Base-by-base conservation (phyloP, 495 filamentous ascomycete genomes). In the Cryomyces antarcticus region DNA sequence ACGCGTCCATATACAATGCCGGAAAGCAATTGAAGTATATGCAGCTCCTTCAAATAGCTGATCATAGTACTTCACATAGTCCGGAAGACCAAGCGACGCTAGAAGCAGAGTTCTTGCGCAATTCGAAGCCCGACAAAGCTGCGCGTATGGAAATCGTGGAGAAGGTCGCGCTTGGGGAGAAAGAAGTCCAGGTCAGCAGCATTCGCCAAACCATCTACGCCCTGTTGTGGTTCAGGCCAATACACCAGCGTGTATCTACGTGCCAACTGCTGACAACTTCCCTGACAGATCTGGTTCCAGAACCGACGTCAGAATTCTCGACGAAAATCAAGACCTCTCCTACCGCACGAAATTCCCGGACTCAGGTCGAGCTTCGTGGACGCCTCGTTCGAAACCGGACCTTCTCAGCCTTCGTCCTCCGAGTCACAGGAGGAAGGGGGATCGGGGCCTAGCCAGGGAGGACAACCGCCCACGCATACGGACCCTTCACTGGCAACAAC, bases 221-320 rank as follows among this genome's bases (percentile, higher is more conserved):
- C 10, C 10, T 38, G 30, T 46, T 38, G 24, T 35, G 31, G 5
- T 35, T 30, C 10, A 24, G 44, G 42, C 28, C 17, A n/a, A n/a
- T 37, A 30, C 6, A 17, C 28, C 33, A 34, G 39, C 30, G 41
- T 56, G 29, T 43, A 24, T 13, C 29, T 5, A 39, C 28, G 38
- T 11, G 42, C 43, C 50, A 46, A 49, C 40, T 30, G 33, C 38
- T 42, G 27, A 41, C 17, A 24, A 24, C 17, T 24, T n/a, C 4
- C 34, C 7, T 43, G 3, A 31, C 44, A 97, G 89, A 94, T 99
- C 51, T 99, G 92, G 92, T 99, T 99, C 61, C 92, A 96, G 57
- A 99, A 99, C 52, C 77, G 87, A 56, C 73, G 92, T 47, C 92
- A 99, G 57, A 93, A 86, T 61, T 78, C 86, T 53, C 75, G 92